Evolutionary conservation across 805 yeast species (phyloP).

Genomic region (Starmerella vaccinii): DNA sequence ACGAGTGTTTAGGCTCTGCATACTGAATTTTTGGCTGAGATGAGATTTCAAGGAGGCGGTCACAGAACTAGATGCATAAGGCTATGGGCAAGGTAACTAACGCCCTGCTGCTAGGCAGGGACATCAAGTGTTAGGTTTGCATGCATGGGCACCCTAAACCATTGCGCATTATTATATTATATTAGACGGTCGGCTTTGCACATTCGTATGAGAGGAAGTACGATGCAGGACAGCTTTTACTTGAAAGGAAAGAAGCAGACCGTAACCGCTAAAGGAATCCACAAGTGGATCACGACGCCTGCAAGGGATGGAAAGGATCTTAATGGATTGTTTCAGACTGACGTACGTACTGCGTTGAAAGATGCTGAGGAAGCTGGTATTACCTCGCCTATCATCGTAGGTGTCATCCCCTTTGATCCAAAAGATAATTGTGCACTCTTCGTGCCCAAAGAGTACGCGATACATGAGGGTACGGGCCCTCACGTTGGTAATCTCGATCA

Average conservation of each 20-base stretch:
- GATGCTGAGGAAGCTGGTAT: slow-evolving; percentile 12
- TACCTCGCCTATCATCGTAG: slow-evolving; percentile 14
- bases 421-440: slow-evolving; percentile 7
- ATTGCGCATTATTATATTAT: not conserved
- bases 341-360: not conserved
- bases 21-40: too few species aligned
- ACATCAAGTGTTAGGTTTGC: not conserved
- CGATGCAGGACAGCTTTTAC: slow-evolving; percentile 1
- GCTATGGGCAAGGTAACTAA: too few species aligned
- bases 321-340: slow-evolving; percentile 7
- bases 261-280: slow-evolving; percentile 8
- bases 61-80: too few species aligned
- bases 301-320: slow-evolving; percentile 14
- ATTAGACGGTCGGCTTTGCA: not conserved
- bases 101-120: too few species aligned
- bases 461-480: not conserved
- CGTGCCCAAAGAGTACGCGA: slow-evolving; percentile 10
- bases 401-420: slow-evolving; percentile 19
- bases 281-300: slow-evolving; percentile 7
- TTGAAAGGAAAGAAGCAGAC: slow-evolving; percentile 1
- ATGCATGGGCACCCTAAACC: slow-evolving; percentile 1
- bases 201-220: not conserved
- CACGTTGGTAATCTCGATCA: not conserved
- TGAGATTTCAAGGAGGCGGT: too few species aligned
- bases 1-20: too few species aligned